phyloP scores from a whole-genome alignment of 106 monocot species.

The Dendrobium huoshanense region DNA sequence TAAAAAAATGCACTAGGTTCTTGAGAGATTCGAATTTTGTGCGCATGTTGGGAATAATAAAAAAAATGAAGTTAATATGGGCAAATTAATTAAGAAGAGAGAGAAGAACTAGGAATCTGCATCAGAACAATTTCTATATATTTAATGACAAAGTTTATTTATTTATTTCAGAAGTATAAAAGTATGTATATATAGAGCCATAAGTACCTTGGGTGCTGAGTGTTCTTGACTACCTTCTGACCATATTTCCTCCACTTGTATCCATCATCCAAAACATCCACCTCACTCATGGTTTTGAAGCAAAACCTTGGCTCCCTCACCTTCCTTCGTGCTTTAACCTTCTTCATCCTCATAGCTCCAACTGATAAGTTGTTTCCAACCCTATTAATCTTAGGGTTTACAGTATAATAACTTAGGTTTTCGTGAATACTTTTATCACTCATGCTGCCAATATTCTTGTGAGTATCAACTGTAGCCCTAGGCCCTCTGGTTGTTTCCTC shows the following conservation, averaged over 20 bases:
- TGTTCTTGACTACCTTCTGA: conserved; percentile 57
- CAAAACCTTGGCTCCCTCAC: conserved; percentile 58
- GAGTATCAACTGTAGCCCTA: background rate
- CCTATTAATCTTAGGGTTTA: background rate
- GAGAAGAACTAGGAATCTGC: too few species aligned
- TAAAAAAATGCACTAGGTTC: too few species aligned
- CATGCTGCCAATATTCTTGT: background rate
- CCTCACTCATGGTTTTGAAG: conserved; percentile 51
- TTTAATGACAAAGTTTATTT: too few species aligned
- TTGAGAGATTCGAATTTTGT: too few species aligned
- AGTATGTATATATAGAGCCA: background rate
- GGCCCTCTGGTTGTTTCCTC: background rate
- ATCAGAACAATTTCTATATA: too few species aligned
- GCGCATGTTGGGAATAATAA: too few species aligned
- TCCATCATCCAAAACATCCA: conserved; percentile 35
- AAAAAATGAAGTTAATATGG: too few species aligned
- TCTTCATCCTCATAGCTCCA: conserved; percentile 31
- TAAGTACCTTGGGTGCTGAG: conserved; percentile 45
- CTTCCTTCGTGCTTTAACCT: conserved; percentile 41
- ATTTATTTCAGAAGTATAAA: background rate
- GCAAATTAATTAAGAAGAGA: too few species aligned
- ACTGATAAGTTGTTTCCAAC: background rate
- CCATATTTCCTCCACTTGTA: conserved; percentile 55
- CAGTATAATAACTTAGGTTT: too few species aligned
- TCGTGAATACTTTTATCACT: background rate